Evolutionary conservation across 495 filamentous ascomycete genomes (phyloP), one percentile per base, ranked within the genome.

Genomic region (Mytilinidion resinicola): DNA sequence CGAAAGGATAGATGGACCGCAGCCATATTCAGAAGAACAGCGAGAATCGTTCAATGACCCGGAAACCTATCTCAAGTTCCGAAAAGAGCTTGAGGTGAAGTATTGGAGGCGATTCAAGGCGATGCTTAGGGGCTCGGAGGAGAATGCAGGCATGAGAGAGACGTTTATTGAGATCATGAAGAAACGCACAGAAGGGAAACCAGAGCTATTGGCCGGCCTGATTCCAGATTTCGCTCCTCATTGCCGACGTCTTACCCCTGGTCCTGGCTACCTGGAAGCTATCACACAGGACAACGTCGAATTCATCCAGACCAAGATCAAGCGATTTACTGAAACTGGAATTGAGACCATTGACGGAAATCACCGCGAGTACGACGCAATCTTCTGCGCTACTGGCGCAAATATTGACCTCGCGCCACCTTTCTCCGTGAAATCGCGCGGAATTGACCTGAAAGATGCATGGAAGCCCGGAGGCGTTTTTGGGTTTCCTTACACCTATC

Each of bases 241-340:
- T 66, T 90, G 86, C 63, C 79, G 85, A 47, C 82, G 87, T 12
- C 74, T 88, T 0, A 90, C 87, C 0, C 86, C 86, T 0, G 87
- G 85, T 0, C 83, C 83, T 7, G 85, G 84, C 0, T 90, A 89
- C 66, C 79, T 90, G 15, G 86, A 89, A 61, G 80, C 85, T 12
- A 69, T 90, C 46, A 71, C 77, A 1, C 76, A 85, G 66, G 74
- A 79, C 17, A 88, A 90, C 56, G 83, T 85, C 30, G 71, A 74
- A 53, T 82, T 83, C 58, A 80, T 87, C 64, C 73, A 72, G 46
- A 76, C 74, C 0, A 74, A 68, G 19, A 89, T 89, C 67, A 62
- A 76, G 46, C 69, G 71, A 8, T 80, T 88, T 63, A 85, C 80
- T 0, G 72, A 73, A 33, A 81, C 70, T 1, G 82, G 81, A 0